Evolutionary conservation across 192 early-diverging fungal genomes (phyloP).

Genomic region (Backusella tarrabulga): DNA sequence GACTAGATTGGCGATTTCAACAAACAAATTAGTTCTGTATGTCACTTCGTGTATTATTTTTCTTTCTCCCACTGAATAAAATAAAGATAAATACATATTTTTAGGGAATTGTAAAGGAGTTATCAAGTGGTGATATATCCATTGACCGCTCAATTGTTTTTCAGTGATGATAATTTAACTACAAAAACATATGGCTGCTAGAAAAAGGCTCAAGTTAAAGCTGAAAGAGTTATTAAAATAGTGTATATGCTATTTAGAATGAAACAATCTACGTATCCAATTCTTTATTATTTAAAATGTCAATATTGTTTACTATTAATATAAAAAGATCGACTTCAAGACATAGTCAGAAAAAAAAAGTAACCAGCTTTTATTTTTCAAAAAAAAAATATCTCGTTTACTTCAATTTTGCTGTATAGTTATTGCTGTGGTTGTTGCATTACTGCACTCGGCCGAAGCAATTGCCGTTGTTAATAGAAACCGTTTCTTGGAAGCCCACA

Average conservation of each 20-base stretch:
- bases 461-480: neutral
- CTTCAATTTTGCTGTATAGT: neutral
- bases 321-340: neutral
- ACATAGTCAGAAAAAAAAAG: neutral
- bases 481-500: slow-evolving; percentile 34
- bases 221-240: neutral
- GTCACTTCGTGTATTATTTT: too few relatives aligned
- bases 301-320: neutral
- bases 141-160: too few relatives aligned
- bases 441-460: neutral
- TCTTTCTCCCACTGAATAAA: neutral
- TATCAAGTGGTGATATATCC: too few relatives aligned
- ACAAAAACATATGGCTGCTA: too few relatives aligned
- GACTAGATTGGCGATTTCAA: neutral
- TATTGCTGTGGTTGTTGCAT: neutral
- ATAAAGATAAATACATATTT: too few relatives aligned
- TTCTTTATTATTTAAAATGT: neutral
- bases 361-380: neutral
- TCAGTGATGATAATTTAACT: too few relatives aligned
- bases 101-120: too few relatives aligned
- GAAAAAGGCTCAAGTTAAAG: neutral
- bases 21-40: neutral
- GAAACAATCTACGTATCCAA: neutral
- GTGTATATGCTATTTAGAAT: neutral
- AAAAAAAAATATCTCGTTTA: neutral